Evolutionary conservation across 192 early-diverging fungal genomes (phyloP), one percentile per base, ranked within the genome.

Genomic region (Backusella parvicylindrica): DNA sequence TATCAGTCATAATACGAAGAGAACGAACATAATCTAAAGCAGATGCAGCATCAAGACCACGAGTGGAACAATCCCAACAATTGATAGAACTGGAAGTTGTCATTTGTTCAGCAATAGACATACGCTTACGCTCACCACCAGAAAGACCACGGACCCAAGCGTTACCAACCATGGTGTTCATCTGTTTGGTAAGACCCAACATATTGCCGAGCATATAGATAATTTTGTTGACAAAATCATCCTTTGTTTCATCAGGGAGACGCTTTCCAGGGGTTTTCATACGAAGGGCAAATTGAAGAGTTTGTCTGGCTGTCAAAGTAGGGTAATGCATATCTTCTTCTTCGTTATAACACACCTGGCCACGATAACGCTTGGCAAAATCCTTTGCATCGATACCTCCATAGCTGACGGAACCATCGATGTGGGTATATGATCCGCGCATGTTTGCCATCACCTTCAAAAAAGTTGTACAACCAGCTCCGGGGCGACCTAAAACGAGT

Each of bases 261-360:
- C 85, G 85, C 40, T 53, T 79, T 64, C 88, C 87, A 26, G 89
- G 90, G 28, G 85, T 91, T 74, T 91, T 91, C 84, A 87, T 92
- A 76, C 90, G 85, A 65, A 94, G 83, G 0, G 92, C 95, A 78
- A 91, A 93, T 63, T 91, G 84, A 13, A 94, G 85, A 26, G 93
- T 95, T 80, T 93, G 88, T 49, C 90, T 88, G 18, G 93, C 90
- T 8, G 92, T 93, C 77, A 95, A 72, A n/a, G 91, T 91, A 8
- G 92, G 90, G 77, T 87, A 92, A 74, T 96, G 92, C 43, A 86
- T 84, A 71, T 94, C 93, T 77, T 92, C 91, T 85, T 96, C 95
- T 79, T 90, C 86, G 75, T 91, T 92, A 74, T 95, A 96, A 23
- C 87, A 86, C 11, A 96, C 88, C 71, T 93, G 90, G 50, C 90